Percentiles rank a stretch among this genome's conserved stretches.
Conservation (phyloP, 1,284 basidiomycete species). For the Apiotrichum veenhuisii region DNA sequence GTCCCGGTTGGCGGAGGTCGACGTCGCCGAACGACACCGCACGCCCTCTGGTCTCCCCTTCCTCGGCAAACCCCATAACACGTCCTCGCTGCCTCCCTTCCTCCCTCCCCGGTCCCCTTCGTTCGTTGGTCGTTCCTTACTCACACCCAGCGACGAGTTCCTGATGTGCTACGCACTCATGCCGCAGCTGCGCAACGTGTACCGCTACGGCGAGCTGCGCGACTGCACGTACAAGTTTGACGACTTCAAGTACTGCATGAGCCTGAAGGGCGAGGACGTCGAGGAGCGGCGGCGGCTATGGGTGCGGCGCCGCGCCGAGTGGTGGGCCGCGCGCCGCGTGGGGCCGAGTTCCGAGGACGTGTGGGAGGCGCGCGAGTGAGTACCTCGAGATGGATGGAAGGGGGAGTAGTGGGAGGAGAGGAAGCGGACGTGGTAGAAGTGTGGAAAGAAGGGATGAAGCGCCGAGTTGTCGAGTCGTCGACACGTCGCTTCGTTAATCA, state of each 20-base stretch:
- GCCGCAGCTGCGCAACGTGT: slow-evolving; percentile 77
- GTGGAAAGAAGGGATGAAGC: too few species aligned
- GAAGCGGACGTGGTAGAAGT: too few species aligned
- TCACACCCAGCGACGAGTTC: slow-evolving; percentile 59
- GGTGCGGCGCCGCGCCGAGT: slow-evolving; percentile 80
- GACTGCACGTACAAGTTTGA: slow-evolving; percentile 76
- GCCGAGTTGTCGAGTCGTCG: too few species aligned
- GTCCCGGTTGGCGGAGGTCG: too few species aligned
- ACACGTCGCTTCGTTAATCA: too few species aligned
- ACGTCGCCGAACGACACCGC: too few species aligned
- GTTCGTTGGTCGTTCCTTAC: not conserved
- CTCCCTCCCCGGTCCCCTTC: not conserved
- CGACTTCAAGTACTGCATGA: slow-evolving; percentile 95
- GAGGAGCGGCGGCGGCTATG: slow-evolving; percentile 76
- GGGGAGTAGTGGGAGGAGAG: too few species aligned
- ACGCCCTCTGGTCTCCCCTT: too few species aligned
- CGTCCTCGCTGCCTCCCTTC: too few species aligned
- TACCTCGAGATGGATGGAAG: slow-evolving; percentile 14
- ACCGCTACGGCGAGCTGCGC: slow-evolving; percentile 75
- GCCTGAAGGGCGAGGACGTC: slow-evolving; percentile 68
- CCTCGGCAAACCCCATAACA: too few species aligned
- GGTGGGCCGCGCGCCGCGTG: slow-evolving; percentile 77
- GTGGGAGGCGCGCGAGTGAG: slow-evolving; percentile 79
- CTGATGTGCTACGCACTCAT: slow-evolving; percentile 74
- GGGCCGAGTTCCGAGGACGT: slow-evolving; percentile 84